Evolutionary conservation across 2,329 filamentous ascomycete genomes (phyloP).

Genomic region (Xylariaceae sp.): DNA sequence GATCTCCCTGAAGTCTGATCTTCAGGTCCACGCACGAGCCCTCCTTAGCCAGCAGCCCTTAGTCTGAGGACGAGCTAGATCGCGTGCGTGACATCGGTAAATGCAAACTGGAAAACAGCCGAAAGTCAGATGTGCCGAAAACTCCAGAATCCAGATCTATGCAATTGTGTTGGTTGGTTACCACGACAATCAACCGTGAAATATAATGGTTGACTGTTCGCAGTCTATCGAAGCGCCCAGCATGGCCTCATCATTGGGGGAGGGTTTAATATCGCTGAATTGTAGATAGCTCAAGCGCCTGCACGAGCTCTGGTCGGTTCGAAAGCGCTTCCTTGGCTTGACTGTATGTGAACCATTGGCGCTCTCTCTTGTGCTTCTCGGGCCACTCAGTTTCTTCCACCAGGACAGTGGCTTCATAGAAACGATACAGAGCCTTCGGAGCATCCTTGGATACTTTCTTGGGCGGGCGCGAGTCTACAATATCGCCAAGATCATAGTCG

Average conservation of each 20-base stretch:
- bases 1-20: background rate
- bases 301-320: conserved; percentile 78
- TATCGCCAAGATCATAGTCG: conserved; percentile 79
- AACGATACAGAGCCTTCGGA: conserved; percentile 65
- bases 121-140: conserved; percentile 16
- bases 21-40: background rate
- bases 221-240: conserved; percentile 10
- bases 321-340: conserved; percentile 76
- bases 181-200: conserved; percentile 16
- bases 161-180: conserved; percentile 22
- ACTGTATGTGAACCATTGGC: conserved; percentile 83
- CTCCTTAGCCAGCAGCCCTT: too few relatives aligned
- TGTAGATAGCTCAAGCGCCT: conserved; percentile 79
- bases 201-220: conserved; percentile 3
- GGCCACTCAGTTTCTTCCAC: conserved; percentile 87
- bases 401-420: conserved; percentile 84
- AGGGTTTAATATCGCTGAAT: conserved; percentile 47
- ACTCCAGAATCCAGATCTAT: conserved; percentile 33
- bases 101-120: background rate
- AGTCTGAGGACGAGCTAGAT: conserved; percentile 9
- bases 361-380: conserved; percentile 84
- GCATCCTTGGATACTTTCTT: conserved; percentile 65
- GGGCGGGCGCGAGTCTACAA: conserved; percentile 77
- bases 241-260: conserved; percentile 1
- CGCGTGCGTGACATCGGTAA: conserved; percentile 8